Evolutionary conservation across 768 basidiomycete species (phyloP).

Genomic region (Collybia mongolica): DNA sequence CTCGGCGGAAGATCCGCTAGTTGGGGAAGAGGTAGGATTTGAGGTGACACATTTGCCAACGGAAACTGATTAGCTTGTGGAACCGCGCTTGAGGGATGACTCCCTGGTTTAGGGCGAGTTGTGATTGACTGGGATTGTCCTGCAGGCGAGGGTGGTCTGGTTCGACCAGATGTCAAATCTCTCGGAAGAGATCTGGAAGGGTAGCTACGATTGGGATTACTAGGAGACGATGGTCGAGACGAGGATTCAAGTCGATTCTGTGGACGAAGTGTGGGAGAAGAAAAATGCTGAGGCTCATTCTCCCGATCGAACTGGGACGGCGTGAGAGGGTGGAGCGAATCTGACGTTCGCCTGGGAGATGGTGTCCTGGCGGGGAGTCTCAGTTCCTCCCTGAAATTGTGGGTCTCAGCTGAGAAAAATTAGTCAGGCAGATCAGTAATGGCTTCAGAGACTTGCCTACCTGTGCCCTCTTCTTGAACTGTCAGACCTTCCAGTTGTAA

Average conservation of each 20-base stretch:
- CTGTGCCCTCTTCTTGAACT: slow-evolving; percentile 32
- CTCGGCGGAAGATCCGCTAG: neutral
- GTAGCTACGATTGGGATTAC: slow-evolving; percentile 23
- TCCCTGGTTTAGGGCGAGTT: slow-evolving; percentile 25
- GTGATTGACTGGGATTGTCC: slow-evolving; percentile 26
- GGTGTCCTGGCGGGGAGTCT: neutral
- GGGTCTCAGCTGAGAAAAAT: too few relatives aligned
- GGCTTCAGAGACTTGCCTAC: slow-evolving; percentile 22
- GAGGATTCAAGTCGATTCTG: slow-evolving; percentile 23
- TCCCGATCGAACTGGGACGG: slow-evolving; percentile 25
- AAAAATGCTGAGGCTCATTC: slow-evolving; percentile 18
- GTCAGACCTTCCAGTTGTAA: slow-evolving; percentile 61
- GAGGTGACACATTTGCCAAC: slow-evolving; percentile 21
- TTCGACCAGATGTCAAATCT: slow-evolving; percentile 11
- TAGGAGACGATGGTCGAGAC: slow-evolving; percentile 41
- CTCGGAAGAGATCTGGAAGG: slow-evolving; percentile 11
- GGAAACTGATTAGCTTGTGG: slow-evolving; percentile 33
- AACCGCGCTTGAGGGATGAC: slow-evolving; percentile 46
- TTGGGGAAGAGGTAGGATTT: slow-evolving; percentile 14
- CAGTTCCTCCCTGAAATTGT: too few relatives aligned
- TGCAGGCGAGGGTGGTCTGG: slow-evolving; percentile 32
- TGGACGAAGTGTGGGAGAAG: slow-evolving; percentile 15
- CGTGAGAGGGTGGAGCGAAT: slow-evolving; percentile 17
- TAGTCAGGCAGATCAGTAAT: neutral
- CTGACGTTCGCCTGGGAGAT: slow-evolving; percentile 13